Evolutionary conservation across 768 basidiomycete genomes (phyloP), one percentile per base, ranked within the genome.

Genomic region (Baorangia bicolor): DNA sequence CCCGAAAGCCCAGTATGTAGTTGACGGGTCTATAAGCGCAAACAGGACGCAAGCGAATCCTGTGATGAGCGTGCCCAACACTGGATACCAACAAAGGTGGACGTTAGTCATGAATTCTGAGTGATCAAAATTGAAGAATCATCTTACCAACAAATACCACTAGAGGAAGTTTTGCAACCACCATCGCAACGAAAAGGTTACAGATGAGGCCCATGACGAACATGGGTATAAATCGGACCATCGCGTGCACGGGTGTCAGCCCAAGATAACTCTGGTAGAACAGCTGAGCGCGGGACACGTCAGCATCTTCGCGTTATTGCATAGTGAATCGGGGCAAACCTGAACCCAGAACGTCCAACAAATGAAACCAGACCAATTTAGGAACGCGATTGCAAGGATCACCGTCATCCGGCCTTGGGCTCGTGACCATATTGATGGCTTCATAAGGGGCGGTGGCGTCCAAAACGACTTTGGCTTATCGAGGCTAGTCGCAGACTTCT

Each of bases 211-310:
- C 90, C 18, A 79, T 79, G 18, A 91, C 64, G 30, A 82, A 80
- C 86, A 88, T 89, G 0, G 90, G 90, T 2, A 91, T 55, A 47
- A 92, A 71, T 3, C 88, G 81, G 21, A 88, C 57, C 68, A 89
- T 87, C 0, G 86, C 81, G 13, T 75, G 71, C 16, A 92, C 71
- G 0, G 89, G 84, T 0, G 70, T 76, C 5, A 84, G 76, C 0
- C 71, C 62, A 14, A 77, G 59, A 65, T 85, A 92, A 44, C 82
- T 77, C 63, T 92, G 88, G 65, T 90, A 92, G 64, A 84, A 91
- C 6, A 91, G 64, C 83, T 90, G 53, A 33, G 27, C 39, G 10
- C 14, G 33, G 23, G 45, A 49, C 9, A 43, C 23, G 42, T 59
- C 27, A 61, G 37, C 12, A 49, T n/a, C 50, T 6, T 30, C 5